Percentiles rank a stretch among this genome's conserved stretches.
Evolutionary conservation across 495 filamentous ascomycete species (phyloP).

Genomic region (Aspergillus egyptiacus): DNA sequence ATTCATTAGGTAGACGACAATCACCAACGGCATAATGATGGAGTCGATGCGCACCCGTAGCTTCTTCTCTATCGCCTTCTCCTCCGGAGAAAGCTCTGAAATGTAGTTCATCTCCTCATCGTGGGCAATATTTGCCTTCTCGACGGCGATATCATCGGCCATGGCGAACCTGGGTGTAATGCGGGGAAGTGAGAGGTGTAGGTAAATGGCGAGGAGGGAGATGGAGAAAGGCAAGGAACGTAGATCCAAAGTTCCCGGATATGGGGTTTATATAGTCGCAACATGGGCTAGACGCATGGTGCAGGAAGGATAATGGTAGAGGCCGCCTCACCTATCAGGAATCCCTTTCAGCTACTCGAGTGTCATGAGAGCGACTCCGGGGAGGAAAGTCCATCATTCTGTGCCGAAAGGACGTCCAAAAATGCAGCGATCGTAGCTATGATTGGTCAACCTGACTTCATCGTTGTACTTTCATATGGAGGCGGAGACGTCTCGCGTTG

Average conservation of each 20-base stretch:
- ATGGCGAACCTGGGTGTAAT: background rate
- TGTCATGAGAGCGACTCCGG: background rate
- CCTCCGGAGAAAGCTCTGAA: slow-evolving; percentile 38
- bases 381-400: background rate
- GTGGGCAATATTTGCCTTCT: slow-evolving; percentile 34
- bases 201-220: background rate
- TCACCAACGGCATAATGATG: slow-evolving; percentile 51
- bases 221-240: background rate
- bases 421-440: background rate
- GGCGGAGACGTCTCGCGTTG: background rate
- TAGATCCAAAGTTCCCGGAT: background rate
- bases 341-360: too few relatives aligned
- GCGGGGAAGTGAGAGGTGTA: background rate
- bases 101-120: slow-evolving; percentile 39
- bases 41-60: slow-evolving; percentile 45
- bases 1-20: slow-evolving; percentile 53
- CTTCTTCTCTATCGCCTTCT: slow-evolving; percentile 42
- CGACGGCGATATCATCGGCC: slow-evolving; percentile 9
- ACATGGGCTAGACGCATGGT: background rate
- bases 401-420: slow-evolving; percentile 3
- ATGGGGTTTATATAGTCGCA: background rate
- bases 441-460: background rate
- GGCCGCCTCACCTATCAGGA: too few relatives aligned
- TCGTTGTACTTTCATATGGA: background rate
- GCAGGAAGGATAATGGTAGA: background rate